phyloP scores from a whole-genome alignment of 306 rosid genomes.

The Rosa chinensis region DNA sequence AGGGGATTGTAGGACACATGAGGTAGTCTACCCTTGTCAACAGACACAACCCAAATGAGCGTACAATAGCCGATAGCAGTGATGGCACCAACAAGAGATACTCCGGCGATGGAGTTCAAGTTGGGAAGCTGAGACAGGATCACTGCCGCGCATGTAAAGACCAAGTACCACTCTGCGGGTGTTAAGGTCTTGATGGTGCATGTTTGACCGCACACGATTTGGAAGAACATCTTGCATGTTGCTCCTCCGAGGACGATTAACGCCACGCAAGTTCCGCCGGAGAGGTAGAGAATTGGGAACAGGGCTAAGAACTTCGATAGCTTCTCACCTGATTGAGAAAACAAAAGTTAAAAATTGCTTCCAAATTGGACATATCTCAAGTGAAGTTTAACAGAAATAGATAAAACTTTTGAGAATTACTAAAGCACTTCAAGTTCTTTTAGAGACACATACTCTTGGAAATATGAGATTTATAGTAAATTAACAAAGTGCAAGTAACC shows the following conservation, averaged over 20 bases:
- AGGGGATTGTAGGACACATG: constrained; percentile 32
- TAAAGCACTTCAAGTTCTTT: background rate
- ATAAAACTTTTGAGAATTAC: background rate
- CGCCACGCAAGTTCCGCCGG: constrained; percentile 40
- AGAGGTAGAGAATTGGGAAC: constrained; percentile 41
- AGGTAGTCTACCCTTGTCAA: constrained; percentile 34
- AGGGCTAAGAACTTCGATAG: constrained; percentile 22
- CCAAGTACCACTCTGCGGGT: constrained; percentile 49
- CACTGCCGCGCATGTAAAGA: constrained; percentile 38
- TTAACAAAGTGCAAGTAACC: background rate
- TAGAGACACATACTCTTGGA: background rate
- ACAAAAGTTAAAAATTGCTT: background rate
- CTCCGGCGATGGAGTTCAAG: constrained; percentile 50
- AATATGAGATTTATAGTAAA: background rate
- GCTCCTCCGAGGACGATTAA: constrained; percentile 46
- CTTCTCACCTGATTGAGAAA: constrained; percentile 25
- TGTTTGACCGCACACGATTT: constrained; percentile 33
- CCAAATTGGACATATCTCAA: background rate
- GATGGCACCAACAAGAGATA: constrained; percentile 44
- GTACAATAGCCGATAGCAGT: constrained; percentile 42
- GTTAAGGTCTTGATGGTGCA: constrained; percentile 36
- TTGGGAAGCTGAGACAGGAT: constrained; percentile 47
- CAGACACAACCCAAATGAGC: constrained; percentile 43
- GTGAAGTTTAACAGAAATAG: background rate
- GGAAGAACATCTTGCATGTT: constrained; percentile 36